Base-by-base conservation (phyloP, 148 eudicot species). In the Persicaria maculosa region DNA sequence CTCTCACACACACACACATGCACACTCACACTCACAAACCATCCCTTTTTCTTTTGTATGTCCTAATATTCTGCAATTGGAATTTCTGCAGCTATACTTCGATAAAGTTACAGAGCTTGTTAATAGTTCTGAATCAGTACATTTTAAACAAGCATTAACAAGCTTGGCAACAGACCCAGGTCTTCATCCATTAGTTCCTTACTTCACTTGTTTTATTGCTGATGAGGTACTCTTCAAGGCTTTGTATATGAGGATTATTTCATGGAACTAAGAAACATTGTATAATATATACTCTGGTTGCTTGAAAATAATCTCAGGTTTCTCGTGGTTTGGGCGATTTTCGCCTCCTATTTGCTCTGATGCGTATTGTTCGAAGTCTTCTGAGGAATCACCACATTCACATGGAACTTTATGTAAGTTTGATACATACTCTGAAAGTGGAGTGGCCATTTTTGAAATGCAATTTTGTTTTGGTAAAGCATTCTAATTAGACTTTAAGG, bases 91-190 rank as follows among this genome's bases (percentile, higher is more conserved):
- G 95, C 77, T 90, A 57, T 90, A 90, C 78, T 88, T 86, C 68
- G 89, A 85, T 44, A 88, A 88, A 80, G 81, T 90, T 68, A 85
- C 92, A 54, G 92, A 90, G 81, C 90, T 90, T 64, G 81, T 85
- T 16, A 82, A 80, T 79, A 86, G 79, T 72, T 84, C 95, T n/a
- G 90, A 85, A 50, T 79, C 89, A 7, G 80, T 68, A 44, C 88
- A 88, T 72, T 88, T 88, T 81, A 90, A 88, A 77, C 87, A 88
- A 81, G 95, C 92, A 74, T 80, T 90, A 78, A 81, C 82, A 81
- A 90, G 95, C 80, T 82, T 90, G 82, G 90, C 95, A 75, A 88
- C 92, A 36, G 95, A 88, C 82, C 85, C 92, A 9, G 92, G 95
- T 52, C 85, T 90, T 74, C 95, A 90, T 85, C 90, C 92, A 48